phyloP scores from a whole-genome alignment of 495 filamentous ascomycete species.

The Podospora appendiculata region DNA sequence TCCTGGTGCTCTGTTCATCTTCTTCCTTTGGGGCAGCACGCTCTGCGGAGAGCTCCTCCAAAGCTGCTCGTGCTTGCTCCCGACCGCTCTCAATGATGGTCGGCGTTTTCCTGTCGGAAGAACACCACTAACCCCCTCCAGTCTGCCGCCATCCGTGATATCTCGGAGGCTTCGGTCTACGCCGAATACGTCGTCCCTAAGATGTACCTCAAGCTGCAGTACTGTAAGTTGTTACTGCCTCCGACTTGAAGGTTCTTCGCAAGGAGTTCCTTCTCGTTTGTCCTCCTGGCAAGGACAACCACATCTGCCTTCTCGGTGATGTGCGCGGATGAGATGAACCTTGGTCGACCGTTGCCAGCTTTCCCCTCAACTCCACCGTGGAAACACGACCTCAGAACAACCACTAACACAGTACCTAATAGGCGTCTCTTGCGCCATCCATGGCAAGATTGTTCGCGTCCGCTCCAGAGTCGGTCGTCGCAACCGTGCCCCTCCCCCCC shows the following conservation, averaged over 20 bases:
- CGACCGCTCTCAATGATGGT: no score
- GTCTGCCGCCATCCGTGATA: conserved; percentile 99
- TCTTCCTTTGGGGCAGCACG: no score
- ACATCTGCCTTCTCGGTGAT: conserved; percentile 21
- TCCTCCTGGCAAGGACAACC: conserved; percentile 29
- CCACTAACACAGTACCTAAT: no score
- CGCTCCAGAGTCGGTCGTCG: conserved; percentile 94
- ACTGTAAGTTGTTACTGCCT: conserved; percentile 49
- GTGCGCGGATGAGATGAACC: conserved; percentile 50
- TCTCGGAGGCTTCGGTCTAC: conserved; percentile 98
- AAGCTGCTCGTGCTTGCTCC: no score
- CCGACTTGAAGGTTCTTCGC: conserved; percentile 69
- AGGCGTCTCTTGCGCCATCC: conserved; percentile 79
- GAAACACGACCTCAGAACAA: no score
- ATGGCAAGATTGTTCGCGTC: conserved; percentile 99
- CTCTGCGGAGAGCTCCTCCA: no score
- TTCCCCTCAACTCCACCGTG: conserved; percentile 1
- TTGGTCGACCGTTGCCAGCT: conserved; percentile 46
- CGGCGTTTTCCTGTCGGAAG: no score
- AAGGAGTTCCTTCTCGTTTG: conserved; percentile 87
- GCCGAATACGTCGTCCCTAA: conserved; percentile 98
- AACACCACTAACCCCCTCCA: no score
- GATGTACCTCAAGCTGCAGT: conserved; percentile 99
- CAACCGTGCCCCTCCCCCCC: conserved; percentile 95
- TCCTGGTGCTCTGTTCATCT: no score